These are phyloP conservation scores for Xerocomellus dryophilus DNA, from an alignment of 768 basidiomycete species.

Conservation along the genomic window DNA sequence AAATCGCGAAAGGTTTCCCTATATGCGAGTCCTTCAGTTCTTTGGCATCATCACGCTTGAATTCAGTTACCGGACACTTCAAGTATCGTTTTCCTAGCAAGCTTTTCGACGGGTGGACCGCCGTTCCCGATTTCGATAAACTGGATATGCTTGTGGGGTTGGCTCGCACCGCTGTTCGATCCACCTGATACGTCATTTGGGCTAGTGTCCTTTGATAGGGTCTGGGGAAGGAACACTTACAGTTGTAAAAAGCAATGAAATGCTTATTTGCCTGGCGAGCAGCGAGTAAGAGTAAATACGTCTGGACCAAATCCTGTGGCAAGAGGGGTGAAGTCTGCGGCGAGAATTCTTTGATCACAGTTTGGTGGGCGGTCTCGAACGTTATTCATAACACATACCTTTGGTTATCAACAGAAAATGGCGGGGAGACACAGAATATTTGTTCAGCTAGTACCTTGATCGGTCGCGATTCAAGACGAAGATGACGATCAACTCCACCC, in stretches of 20 bases:
- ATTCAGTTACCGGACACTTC: conserved; percentile 38
- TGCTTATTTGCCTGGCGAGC: conserved; percentile 57
- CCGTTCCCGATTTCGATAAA: conserved; percentile 64
- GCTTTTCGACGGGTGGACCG: conserved; percentile 74
- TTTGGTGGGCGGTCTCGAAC: background rate
- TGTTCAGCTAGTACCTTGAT: conserved; percentile 62
- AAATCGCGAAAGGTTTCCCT: conserved; percentile 75
- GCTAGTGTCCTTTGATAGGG: background rate
- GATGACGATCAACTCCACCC: conserved; percentile 22
- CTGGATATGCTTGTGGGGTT: conserved; percentile 90
- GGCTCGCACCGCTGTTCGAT: conserved; percentile 79
- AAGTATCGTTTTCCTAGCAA: conserved; percentile 56
- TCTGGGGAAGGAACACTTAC: conserved; percentile 37
- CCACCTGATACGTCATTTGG: conserved; percentile 50
- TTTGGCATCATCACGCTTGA: background rate
- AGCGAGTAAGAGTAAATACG: conserved; percentile 70
- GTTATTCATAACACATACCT: conserved; percentile 44
- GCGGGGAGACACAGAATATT: conserved; percentile 76
- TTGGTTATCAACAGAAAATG: conserved; percentile 90
- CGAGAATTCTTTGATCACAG: conserved; percentile 52
- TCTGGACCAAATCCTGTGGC: conserved; percentile 74
- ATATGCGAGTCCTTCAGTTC: conserved; percentile 5
- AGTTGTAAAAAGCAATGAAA: conserved; percentile 89
- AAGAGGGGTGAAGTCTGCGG: conserved; percentile 78
- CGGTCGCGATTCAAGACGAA: conserved; percentile 1